These are phyloP conservation scores for Leptographium radiaticola DNA, from an alignment of 2,329 filamentous ascomycete genomes.

Conservation along the genomic window DNA sequence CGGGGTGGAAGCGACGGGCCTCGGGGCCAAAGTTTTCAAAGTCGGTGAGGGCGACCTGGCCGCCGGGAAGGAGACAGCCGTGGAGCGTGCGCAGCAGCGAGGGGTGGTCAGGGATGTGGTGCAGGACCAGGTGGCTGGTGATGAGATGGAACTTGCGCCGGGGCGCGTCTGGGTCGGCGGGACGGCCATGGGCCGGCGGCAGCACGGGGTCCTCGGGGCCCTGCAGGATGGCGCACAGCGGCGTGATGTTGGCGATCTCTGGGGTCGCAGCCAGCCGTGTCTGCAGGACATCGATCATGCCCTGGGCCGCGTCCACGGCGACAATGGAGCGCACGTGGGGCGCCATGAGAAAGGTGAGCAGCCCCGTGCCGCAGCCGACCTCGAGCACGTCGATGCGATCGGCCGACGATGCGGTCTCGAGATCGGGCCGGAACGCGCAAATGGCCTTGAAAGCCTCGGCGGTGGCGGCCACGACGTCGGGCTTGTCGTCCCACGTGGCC, in stretches of 20 bases:
- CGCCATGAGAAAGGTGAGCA: conserved; percentile 35
- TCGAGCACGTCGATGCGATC: conserved; percentile 33
- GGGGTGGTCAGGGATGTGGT: conserved; percentile 36
- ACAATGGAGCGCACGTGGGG: conserved; percentile 33
- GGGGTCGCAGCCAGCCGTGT: conserved; percentile 31
- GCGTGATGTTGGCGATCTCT: conserved; percentile 18
- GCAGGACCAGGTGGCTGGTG: conserved; percentile 39
- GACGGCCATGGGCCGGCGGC: conserved; percentile 17
- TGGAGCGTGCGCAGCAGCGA: conserved; percentile 30
- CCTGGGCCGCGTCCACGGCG: conserved; percentile 38
- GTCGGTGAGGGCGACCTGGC: conserved; percentile 38
- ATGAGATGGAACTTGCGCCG: conserved; percentile 35
- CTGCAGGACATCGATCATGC: conserved; percentile 39
- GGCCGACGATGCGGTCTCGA: conserved; percentile 11
- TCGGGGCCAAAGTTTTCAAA: conserved; percentile 43
- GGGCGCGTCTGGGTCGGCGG: conserved; percentile 12
- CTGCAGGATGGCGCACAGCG: conserved; percentile 32
- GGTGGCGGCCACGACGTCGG: conserved; percentile 31
- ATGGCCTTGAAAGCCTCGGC: conserved; percentile 31
- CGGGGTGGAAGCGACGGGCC: conserved; percentile 37
- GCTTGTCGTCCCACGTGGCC: conserved; percentile 39
- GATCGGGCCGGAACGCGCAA: conserved; percentile 21
- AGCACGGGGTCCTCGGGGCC: conserved; percentile 33
- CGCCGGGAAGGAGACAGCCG: conserved; percentile 32
- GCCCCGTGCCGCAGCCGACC: conserved; percentile 43